These are phyloP conservation scores for Cryptosporidium canis DNA, from an alignment of 169 alveolate species.

Conservation along the genomic window DNA sequence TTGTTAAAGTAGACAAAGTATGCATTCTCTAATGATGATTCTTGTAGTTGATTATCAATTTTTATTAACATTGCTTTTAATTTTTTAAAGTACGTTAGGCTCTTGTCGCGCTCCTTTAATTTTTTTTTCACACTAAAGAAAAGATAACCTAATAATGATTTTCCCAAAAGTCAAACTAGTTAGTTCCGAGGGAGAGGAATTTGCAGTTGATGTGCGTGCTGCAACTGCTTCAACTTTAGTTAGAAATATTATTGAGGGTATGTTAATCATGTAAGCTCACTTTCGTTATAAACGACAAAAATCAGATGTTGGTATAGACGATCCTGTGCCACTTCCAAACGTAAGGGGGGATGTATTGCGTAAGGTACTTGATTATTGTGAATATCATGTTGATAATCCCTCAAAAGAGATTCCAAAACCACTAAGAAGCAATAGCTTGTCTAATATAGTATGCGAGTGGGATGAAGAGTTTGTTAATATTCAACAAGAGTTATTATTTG, in stretches of 20 bases:
- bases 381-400: slow-evolving; percentile 88
- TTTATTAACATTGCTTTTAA: neutral
- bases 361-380: slow-evolving; percentile 92
- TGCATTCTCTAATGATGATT: neutral
- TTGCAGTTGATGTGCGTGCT: slow-evolving; percentile 88
- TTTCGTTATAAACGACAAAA: neutral
- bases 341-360: slow-evolving; percentile 87
- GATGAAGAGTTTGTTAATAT: slow-evolving; percentile 92
- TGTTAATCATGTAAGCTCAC: neutral
- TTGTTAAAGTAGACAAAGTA: neutral
- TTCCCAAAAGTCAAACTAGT: slow-evolving; percentile 83
- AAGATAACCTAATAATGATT: slow-evolving; percentile 5
- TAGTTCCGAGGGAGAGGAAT: slow-evolving; percentile 89
- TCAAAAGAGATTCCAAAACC: slow-evolving; percentile 95
- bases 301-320: slow-evolving; percentile 89
- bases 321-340: slow-evolving; percentile 92
- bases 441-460: slow-evolving; percentile 90
- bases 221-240: slow-evolving; percentile 88
- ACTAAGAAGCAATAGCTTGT: slow-evolving; percentile 85
- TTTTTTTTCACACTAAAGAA: neutral
- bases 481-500: slow-evolving; percentile 91
- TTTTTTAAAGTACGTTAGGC: neutral
- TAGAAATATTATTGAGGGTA: slow-evolving; percentile 90
- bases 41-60: neutral
- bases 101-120: too few species aligned